A percentile compares a stretch with the other conserved stretches of the same genome.
Conservation (phyloP, 352 stramenopile genomes). For the Globisporangium cylindrosporum region DNA sequence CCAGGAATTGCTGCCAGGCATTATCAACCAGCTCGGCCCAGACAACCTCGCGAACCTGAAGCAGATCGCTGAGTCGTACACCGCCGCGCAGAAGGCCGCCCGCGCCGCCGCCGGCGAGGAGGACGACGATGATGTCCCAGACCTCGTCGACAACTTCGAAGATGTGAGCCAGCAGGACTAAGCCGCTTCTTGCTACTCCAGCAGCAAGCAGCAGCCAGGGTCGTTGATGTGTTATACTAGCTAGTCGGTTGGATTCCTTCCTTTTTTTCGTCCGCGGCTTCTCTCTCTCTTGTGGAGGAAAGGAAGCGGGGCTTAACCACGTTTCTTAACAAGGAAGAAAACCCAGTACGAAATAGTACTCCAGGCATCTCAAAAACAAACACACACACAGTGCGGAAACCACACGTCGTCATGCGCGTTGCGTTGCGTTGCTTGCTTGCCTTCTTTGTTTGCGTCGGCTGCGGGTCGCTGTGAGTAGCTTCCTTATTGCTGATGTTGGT, state of each 20-base stretch:
- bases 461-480: too few species aligned
- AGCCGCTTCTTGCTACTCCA: slow-evolving; percentile 13
- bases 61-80: slow-evolving; percentile 91
- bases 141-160: slow-evolving; percentile 99
- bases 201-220: slow-evolving; percentile 9
- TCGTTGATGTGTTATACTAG: slow-evolving; percentile 26
- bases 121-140: slow-evolving; percentile 95
- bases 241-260: slow-evolving; percentile 17
- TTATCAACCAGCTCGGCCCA: slow-evolving; percentile 98
- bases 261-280: slow-evolving; percentile 5
- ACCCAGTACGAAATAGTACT: slow-evolving; percentile 59
- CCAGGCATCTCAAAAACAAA: slow-evolving; percentile 43
- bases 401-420: slow-evolving; percentile 5
- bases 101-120: slow-evolving; percentile 80
- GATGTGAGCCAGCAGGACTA: slow-evolving; percentile 93
- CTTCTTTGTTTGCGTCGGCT: background rate
- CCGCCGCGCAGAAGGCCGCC: slow-evolving; percentile 69
- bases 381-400: slow-evolving; percentile 8
- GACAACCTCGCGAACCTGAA: slow-evolving; percentile 97
- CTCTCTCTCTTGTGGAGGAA: background rate
- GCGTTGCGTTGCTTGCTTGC: slow-evolving; percentile 10
- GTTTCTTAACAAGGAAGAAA: slow-evolving; percentile 47
- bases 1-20: slow-evolving; percentile 96
- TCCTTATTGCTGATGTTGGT: too few species aligned
- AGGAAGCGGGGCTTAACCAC: slow-evolving; percentile 23